Evolutionary conservation across 1,284 basidiomycete species (phyloP).

Genomic region (Ustilago nuda): DNA sequence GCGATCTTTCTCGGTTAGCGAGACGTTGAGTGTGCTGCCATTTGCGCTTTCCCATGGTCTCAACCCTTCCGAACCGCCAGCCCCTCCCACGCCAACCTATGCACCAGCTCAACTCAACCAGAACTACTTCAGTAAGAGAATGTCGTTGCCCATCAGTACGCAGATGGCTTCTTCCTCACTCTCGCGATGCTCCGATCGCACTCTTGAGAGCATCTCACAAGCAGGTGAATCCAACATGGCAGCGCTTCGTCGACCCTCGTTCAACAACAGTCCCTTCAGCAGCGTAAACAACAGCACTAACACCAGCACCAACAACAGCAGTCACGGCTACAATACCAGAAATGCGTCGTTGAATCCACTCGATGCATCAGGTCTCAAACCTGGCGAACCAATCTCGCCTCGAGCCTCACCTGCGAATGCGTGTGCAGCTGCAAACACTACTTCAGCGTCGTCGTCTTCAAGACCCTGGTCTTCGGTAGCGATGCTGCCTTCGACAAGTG

Average conservation of each 20-base stretch:
- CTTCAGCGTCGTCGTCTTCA: constrained; percentile 15
- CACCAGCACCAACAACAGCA: not conserved
- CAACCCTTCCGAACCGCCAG: constrained; percentile 52
- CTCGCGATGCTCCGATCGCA: constrained; percentile 30
- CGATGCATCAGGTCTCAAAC: constrained; percentile 7
- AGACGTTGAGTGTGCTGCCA: constrained; percentile 51
- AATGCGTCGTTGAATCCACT: constrained; percentile 27
- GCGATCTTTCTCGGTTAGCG: constrained; percentile 36
- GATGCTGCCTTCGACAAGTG: constrained; percentile 19
- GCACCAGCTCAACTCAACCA: constrained; percentile 35
- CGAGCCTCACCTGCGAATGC: constrained; percentile 27
- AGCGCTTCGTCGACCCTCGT: constrained; percentile 30
- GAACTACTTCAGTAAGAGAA: constrained; percentile 58
- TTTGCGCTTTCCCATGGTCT: constrained; percentile 62
- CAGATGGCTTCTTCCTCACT: constrained; percentile 48
- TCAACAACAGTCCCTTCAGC: constrained; percentile 46
- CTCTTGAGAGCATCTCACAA: constrained; percentile 43
- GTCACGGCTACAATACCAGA: too few relatives aligned
- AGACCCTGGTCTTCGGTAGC: constrained; percentile 15
- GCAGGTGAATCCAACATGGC: constrained; percentile 28
- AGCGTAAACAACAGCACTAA: constrained; percentile 5
- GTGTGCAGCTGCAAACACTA: constrained; percentile 4
- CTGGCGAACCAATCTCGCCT: constrained; percentile 42
- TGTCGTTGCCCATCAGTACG: constrained; percentile 55
- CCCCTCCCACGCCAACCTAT: constrained; percentile 60